Evolutionary conservation across 176 grass and related monocot genomes (phyloP).

Genomic region (Hsuehochloa calcarea): DNA sequence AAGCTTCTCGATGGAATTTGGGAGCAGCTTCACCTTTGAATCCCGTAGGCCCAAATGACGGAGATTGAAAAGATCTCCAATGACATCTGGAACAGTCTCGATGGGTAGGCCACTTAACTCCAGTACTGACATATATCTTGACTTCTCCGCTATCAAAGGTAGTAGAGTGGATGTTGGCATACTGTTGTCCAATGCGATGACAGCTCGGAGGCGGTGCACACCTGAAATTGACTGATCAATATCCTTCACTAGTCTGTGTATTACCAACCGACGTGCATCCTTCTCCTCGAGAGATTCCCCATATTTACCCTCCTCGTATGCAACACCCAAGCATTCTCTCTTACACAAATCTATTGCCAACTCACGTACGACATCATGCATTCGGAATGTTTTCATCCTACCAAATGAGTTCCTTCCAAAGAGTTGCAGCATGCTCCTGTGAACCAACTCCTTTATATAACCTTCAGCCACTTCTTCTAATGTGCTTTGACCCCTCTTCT

Average conservation of each 20-base stretch:
- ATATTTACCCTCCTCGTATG: neutral
- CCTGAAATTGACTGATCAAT: neutral
- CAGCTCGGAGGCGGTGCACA: constrained; percentile 6
- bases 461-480: constrained; percentile 21
- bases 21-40: neutral
- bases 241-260: neutral
- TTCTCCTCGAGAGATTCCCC: neutral
- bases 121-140: too few species aligned
- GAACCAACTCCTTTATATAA: constrained; percentile 25
- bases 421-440: constrained; percentile 20
- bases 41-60: neutral
- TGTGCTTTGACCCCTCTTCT: neutral
- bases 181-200: constrained; percentile 13
- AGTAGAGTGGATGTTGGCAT: neutral
- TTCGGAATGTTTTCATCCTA: neutral
- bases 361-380: constrained; percentile 31
- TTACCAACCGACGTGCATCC: constrained; percentile 4
- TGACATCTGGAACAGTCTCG: too few species aligned
- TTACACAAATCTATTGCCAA: constrained; percentile 7
- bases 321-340: constrained; percentile 1
- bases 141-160: too few species aligned
- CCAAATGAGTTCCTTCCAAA: neutral
- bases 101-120: too few species aligned
- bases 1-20: neutral
- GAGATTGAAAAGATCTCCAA: neutral